phyloP scores from a whole-genome alignment of 1,284 basidiomycete species.

The Leccinum solheimii region DNA sequence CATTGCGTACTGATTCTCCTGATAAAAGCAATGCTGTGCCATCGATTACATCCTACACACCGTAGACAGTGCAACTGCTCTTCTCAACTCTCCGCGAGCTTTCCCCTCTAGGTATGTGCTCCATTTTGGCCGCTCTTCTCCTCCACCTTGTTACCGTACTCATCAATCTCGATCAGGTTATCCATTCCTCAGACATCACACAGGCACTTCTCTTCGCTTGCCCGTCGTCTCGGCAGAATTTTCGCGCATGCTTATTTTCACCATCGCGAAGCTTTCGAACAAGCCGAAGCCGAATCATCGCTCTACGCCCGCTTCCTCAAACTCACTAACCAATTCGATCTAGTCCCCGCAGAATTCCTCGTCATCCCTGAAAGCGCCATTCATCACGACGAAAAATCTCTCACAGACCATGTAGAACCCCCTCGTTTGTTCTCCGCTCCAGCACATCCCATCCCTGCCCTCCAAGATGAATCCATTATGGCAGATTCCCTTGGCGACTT shows the following conservation, averaged over 20 bases:
- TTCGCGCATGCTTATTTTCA: constrained; percentile 96
- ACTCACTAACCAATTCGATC: constrained; percentile 77
- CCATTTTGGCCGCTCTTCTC: constrained; percentile 7
- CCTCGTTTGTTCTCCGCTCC: constrained; percentile 52
- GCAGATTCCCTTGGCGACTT: constrained; percentile 13
- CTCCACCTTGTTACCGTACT: constrained; percentile 27
- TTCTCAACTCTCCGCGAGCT: constrained; percentile 88
- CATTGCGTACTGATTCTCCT: constrained; percentile 11
- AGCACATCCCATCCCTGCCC: constrained; percentile 34
- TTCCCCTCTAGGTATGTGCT: constrained; percentile 81
- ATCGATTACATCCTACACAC: constrained; percentile 98
- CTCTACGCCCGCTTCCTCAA: constrained; percentile 90
- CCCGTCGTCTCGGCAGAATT: constrained; percentile 87
- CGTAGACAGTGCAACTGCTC: constrained; percentile 87
- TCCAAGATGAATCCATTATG: constrained; percentile 23
- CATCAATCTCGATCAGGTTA: constrained; percentile 43
- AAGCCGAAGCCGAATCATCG: constrained; percentile 87
- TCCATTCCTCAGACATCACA: constrained; percentile 79
- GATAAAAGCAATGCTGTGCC: constrained; percentile 83
- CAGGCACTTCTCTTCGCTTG: constrained; percentile 86
- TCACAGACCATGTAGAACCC: constrained; percentile 41
- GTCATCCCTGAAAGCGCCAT: constrained; percentile 62
- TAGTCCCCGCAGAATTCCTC: constrained; percentile 80
- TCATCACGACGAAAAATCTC: constrained; percentile 32
- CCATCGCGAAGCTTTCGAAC: constrained; percentile 88